Evolutionary conservation across 202 grass and related monocot species (phyloP).

Genomic region (Schoenoplectus triqueter): DNA sequence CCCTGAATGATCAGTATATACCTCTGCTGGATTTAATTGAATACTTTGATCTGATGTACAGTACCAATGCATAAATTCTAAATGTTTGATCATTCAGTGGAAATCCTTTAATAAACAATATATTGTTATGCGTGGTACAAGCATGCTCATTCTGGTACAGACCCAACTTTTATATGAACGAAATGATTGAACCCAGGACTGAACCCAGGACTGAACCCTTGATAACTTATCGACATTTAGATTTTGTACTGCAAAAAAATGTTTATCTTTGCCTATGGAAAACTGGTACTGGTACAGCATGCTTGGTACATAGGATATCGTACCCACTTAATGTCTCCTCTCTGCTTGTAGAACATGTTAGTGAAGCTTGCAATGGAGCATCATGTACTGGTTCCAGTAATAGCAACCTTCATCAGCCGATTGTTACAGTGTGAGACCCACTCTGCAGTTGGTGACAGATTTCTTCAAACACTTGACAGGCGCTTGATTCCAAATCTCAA

Average conservation of each 20-base stretch:
- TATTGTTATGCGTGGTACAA: not conserved
- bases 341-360: conserved; percentile 66
- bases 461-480: conserved; percentile 76
- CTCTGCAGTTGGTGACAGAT: conserved; percentile 49
- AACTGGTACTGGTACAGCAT: not conserved
- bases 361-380: conserved; percentile 70
- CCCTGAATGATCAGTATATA: not conserved
- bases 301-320: not conserved
- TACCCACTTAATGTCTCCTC: not conserved
- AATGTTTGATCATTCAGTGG: not conserved
- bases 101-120: not conserved
- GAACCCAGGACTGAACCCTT: not conserved
- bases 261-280: conserved; percentile 10
- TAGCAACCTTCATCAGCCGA: conserved; percentile 68
- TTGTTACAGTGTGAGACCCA: conserved; percentile 71
- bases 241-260: not conserved
- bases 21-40: not conserved
- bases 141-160: not conserved
- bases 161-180: not conserved
- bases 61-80: conserved; percentile 1
- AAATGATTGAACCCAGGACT: not conserved
- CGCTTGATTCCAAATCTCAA: conserved; percentile 76
- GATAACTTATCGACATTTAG: not conserved
- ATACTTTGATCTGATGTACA: not conserved
- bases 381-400: conserved; percentile 66